A percentile compares a stretch with the other conserved stretches of the same genome.
These are phyloP conservation scores for Melanomma pulvis-pyrius DNA, from an alignment of 495 filamentous ascomycete species.

Conservation along the genomic window DNA sequence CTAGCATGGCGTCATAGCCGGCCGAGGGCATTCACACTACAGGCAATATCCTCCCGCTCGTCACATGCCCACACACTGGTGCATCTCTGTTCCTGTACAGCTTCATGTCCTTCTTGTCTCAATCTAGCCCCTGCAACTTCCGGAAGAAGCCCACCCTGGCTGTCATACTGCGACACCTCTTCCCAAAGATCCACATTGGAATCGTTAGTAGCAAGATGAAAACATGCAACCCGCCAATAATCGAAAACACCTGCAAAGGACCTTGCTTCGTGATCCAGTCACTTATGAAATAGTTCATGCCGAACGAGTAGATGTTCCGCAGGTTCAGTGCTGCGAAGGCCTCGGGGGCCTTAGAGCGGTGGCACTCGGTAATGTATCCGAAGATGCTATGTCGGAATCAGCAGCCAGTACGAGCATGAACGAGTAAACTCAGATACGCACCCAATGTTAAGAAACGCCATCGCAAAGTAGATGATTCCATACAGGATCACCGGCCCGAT, in stretches of 20 bases:
- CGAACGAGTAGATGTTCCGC: constrained; percentile 33
- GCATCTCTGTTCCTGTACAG: background rate
- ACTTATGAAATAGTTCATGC: constrained; percentile 36
- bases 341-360: constrained; percentile 30
- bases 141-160: constrained; percentile 18
- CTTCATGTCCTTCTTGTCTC: background rate
- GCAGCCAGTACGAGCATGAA: background rate
- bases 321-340: constrained; percentile 31
- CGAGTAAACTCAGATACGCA: background rate
- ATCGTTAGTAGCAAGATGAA: constrained; percentile 32
- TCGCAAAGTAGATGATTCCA: constrained; percentile 52
- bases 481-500: constrained; percentile 49
- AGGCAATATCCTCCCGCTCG: too few species aligned
- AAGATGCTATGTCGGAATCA: constrained; percentile 5
- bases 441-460: constrained; percentile 38
- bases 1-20: too few species aligned
- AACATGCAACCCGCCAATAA: constrained; percentile 30
- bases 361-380: constrained; percentile 35
- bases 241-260: constrained; percentile 29
- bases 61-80: too few species aligned
- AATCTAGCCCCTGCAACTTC: constrained; percentile 22
- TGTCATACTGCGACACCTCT: constrained; percentile 23
- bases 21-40: too few species aligned
- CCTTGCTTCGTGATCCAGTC: constrained; percentile 27
- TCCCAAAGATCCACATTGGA: constrained; percentile 36